Percentiles rank a stretch among this genome's conserved stretches.
These are phyloP conservation scores for Xylaria sp. DNA, from an alignment of 495 filamentous ascomycete species.

Conservation along the genomic window DNA sequence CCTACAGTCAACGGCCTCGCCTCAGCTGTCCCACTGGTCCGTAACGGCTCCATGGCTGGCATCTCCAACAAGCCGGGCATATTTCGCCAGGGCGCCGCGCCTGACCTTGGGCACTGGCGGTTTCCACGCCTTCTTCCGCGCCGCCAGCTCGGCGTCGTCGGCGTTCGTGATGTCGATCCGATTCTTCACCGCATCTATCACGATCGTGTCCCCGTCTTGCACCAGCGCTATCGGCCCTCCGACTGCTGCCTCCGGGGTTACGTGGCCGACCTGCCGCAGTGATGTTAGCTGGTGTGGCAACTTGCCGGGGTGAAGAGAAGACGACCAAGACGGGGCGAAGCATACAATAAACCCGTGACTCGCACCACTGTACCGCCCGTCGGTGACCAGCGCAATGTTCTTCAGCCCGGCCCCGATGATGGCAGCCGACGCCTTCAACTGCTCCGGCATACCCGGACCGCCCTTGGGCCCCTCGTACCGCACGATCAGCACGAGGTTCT, in stretches of 20 bases:
- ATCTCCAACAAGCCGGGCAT: conserved; percentile 68
- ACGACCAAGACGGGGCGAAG: not conserved
- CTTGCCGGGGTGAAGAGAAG: not conserved
- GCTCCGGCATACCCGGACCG: conserved; percentile 98
- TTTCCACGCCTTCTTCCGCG: conserved; percentile 73
- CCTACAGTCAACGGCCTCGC: not conserved
- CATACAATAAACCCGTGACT: conserved; percentile 91
- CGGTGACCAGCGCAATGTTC: conserved; percentile 92
- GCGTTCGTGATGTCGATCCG: conserved; percentile 70
- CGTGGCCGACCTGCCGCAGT: conserved; percentile 67
- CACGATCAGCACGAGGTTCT: conserved; percentile 88
- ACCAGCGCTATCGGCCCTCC: conserved; percentile 86
- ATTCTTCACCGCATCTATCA: conserved; percentile 85
- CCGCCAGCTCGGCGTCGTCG: conserved; percentile 71
- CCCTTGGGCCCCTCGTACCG: conserved; percentile 96
- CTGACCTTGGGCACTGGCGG: conserved; percentile 76
- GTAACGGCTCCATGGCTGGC: conserved; percentile 63
- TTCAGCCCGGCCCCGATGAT: conserved; percentile 91
- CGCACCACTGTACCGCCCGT: conserved; percentile 90
- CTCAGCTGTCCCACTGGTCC: conserved; percentile 44
- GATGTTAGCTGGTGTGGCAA: conserved; percentile 35
- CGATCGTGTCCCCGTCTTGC: conserved; percentile 80
- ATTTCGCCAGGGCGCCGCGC: conserved; percentile 90
- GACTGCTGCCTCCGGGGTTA: conserved; percentile 86
- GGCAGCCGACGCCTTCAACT: conserved; percentile 85